Conservation (phyloP, 2,329 filamentous ascomycete genomes). For the Penicillium griseofulvum region DNA sequence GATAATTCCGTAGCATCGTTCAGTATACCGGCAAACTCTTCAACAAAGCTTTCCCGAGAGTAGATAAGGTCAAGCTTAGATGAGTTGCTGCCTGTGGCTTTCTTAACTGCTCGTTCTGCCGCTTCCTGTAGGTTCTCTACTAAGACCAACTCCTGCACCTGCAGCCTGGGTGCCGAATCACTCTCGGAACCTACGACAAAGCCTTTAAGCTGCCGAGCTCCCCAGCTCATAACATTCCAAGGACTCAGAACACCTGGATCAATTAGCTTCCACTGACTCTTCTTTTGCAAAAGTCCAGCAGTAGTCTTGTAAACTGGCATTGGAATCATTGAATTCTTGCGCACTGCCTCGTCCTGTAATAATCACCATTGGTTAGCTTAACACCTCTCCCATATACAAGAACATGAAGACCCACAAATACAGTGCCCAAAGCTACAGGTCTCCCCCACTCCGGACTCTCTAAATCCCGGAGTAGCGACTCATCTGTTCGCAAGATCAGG, state of each 20-base stretch:
- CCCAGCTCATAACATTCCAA: conserved; percentile 72
- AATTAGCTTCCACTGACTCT: conserved; percentile 60
- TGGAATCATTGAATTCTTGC: conserved; percentile 66
- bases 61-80: conserved; percentile 65
- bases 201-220: conserved; percentile 64
- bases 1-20: conserved; percentile 53
- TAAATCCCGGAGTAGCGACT: conserved; percentile 67
- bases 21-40: conserved; percentile 56
- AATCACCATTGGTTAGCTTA: background rate
- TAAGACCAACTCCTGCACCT: conserved; percentile 46
- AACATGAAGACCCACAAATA: conserved; percentile 61
- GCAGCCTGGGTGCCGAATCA: conserved; percentile 35
- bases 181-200: conserved; percentile 48
- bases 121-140: conserved; percentile 58
- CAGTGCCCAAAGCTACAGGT: conserved; percentile 75
- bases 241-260: conserved; percentile 52
- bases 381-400: too few relatives aligned
- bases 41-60: conserved; percentile 63
- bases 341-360: conserved; percentile 64
- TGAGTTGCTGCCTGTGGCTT: conserved; percentile 44
- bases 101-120: conserved; percentile 54
- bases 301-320: conserved; percentile 65
- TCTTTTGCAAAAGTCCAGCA: conserved; percentile 68
- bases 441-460: conserved; percentile 75
- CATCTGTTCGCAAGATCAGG: conserved; percentile 53